Evolutionary conservation across 805 yeast genomes (phyloP).

Genomic region (Saturnispora hagleri): DNA sequence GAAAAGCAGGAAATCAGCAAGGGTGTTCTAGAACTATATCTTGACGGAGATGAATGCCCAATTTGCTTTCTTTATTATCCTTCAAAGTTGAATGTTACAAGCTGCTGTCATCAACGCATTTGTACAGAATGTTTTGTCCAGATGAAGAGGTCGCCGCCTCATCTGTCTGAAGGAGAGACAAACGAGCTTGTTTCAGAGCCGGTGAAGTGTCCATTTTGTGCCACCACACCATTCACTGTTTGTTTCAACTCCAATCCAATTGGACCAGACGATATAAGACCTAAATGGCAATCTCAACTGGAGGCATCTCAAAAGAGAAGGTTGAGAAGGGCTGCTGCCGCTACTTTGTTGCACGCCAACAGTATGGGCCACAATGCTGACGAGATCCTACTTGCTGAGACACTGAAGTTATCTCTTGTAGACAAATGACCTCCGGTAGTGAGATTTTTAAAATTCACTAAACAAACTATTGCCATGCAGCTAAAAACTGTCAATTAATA

Average conservation of each 20-base stretch:
- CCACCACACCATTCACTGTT: constrained; percentile 60
- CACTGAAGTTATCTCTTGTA: constrained; percentile 1
- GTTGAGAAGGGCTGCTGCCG: constrained; percentile 87
- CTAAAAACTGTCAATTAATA: neutral
- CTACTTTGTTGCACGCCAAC: constrained; percentile 79
- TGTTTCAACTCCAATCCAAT: constrained; percentile 45
- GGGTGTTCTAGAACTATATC: constrained; percentile 52
- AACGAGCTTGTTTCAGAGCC: constrained; percentile 74
- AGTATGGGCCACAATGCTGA: neutral
- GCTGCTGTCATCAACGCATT: constrained; percentile 89
- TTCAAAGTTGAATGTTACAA: constrained; percentile 59
- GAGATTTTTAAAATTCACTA: no score
- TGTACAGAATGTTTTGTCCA: constrained; percentile 97
- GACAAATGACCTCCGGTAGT: neutral
- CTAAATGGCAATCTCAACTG: constrained; percentile 83
- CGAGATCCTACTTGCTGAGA: constrained; percentile 1
- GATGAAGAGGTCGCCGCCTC: constrained; percentile 85
- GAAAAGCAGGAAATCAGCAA: constrained; percentile 32
- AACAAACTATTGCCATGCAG: neutral
- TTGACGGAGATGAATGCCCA: constrained; percentile 76
- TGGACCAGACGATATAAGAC: constrained; percentile 64
- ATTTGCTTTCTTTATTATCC: constrained; percentile 89
- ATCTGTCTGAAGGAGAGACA: constrained; percentile 34
- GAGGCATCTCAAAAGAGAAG: constrained; percentile 62
- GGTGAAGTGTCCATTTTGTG: constrained; percentile 91